phyloP scores from a whole-genome alignment of 495 filamentous ascomycete genomes.

The Oleoguttula mirabilis region DNA sequence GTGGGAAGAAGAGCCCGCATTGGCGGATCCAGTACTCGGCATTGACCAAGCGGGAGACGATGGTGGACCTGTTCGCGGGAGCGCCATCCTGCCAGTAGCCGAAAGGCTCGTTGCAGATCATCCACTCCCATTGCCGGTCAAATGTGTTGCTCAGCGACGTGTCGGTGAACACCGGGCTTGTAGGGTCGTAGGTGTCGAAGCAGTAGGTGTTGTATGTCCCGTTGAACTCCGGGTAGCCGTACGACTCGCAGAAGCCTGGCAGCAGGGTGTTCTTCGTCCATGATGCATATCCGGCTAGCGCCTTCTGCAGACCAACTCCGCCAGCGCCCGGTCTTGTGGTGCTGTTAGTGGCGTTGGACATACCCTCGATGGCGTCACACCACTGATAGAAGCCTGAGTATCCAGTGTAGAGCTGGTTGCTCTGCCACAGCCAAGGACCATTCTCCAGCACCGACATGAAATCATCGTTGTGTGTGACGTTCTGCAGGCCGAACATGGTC shows the following conservation, averaged over 20 bases:
- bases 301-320: conserved; percentile 44
- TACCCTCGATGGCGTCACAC: conserved; percentile 40
- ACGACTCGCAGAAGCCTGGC: conserved; percentile 35
- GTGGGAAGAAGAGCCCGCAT: conserved; percentile 49
- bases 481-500: conserved; percentile 43
- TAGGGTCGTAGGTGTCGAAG: conserved; percentile 45
- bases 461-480: conserved; percentile 45
- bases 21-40: conserved; percentile 47
- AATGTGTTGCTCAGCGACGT: conserved; percentile 36
- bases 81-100: conserved; percentile 47
- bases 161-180: conserved; percentile 47
- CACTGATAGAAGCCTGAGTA: conserved; percentile 44
- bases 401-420: conserved; percentile 35
- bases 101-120: conserved; percentile 56
- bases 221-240: conserved; percentile 37
- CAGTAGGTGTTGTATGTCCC: conserved; percentile 39
- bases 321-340: conserved; percentile 26
- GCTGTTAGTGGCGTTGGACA: conserved; percentile 13
- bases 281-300: conserved; percentile 41
- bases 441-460: conserved; percentile 45
- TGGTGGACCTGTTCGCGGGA: conserved; percentile 9
- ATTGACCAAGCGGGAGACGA: conserved; percentile 44
- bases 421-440: conserved; percentile 50
- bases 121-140: conserved; percentile 53
- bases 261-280: conserved; percentile 40